These are phyloP conservation scores for Coemansia sp. DNA, from an alignment of 192 early-diverging fungal species.

Conservation along the genomic window DNA sequence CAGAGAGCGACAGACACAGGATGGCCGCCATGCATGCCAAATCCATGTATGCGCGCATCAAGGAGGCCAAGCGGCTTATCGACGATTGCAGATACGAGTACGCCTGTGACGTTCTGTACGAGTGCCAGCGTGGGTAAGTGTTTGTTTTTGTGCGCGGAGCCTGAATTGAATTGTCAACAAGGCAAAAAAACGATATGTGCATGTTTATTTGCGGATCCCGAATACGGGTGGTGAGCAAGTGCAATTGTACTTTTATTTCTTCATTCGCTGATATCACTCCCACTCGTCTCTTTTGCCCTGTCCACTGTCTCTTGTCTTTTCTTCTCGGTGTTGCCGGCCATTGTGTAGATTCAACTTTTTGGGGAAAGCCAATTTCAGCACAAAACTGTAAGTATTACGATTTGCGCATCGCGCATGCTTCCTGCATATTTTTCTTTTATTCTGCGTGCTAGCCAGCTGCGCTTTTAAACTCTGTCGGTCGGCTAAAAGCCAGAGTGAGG, in stretches of 20 bases:
- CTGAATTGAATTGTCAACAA: too few relatives aligned
- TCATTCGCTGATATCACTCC: not conserved
- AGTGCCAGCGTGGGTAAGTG: constrained; percentile 51
- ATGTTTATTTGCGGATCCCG: not conserved
- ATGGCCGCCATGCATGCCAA: constrained; percentile 27
- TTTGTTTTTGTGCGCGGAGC: not conserved
- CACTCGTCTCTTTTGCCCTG: not conserved
- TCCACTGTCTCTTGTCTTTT: too few relatives aligned
- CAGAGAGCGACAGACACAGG: constrained; percentile 15
- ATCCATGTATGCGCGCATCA: constrained; percentile 21
- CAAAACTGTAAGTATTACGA: constrained; percentile 42
- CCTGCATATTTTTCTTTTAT: not conserved
- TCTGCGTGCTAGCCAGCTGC: not conserved
- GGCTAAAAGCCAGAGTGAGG: too few relatives aligned
- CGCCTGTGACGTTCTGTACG: constrained; percentile 42
- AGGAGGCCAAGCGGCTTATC: constrained; percentile 32
- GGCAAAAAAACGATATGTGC: not conserved
- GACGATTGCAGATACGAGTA: constrained; percentile 43
- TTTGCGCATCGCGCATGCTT: not conserved
- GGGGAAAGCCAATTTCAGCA: constrained; percentile 48
- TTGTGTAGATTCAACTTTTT: constrained; percentile 53
- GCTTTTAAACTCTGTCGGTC: too few relatives aligned
- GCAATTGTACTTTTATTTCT: not conserved
- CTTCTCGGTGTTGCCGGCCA: not conserved
- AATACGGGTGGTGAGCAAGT: not conserved